A percentile compares a stretch with the other conserved stretches of the same genome.
Evolutionary conservation across 768 basidiomycete genomes (phyloP).

Genomic region (Mycena sanguinolenta): DNA sequence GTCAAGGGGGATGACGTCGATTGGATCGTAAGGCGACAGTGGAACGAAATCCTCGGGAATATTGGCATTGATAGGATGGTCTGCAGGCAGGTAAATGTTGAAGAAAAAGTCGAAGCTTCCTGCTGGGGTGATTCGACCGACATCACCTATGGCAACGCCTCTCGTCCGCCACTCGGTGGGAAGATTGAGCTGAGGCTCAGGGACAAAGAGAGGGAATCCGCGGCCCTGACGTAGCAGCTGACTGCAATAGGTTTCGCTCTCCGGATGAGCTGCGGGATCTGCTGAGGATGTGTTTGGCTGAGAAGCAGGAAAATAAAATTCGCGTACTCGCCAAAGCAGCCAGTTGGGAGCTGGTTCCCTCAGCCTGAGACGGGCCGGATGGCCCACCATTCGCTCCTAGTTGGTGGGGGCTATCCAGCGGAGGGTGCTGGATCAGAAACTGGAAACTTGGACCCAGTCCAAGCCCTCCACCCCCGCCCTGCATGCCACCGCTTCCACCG

Average conservation of each 20-base stretch:
- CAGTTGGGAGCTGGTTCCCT: too few relatives aligned
- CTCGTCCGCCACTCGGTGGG: slow-evolving; percentile 36
- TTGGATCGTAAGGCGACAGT: background rate
- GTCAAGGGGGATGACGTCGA: background rate
- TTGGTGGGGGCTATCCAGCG: too few relatives aligned
- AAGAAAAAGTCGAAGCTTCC: slow-evolving; percentile 51
- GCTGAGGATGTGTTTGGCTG: background rate
- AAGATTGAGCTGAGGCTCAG: slow-evolving; percentile 40
- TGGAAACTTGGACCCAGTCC: too few relatives aligned
- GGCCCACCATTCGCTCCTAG: too few relatives aligned
- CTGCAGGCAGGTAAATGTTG: slow-evolving; percentile 44
- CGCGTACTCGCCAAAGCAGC: too few relatives aligned
- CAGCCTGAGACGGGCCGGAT: too few relatives aligned
- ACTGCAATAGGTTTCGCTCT: background rate
- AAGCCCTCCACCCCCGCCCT: too few relatives aligned
- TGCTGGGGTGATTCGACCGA: slow-evolving; percentile 45
- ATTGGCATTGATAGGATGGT: slow-evolving; percentile 41
- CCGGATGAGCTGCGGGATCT: background rate
- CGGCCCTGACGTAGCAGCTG: slow-evolving; percentile 25
- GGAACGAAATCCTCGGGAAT: slow-evolving; percentile 45
- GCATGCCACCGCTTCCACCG: too few relatives aligned
- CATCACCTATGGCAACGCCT: slow-evolving; percentile 50
- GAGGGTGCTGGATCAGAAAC: too few relatives aligned
- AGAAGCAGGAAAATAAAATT: too few relatives aligned
- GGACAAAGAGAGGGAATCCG: slow-evolving; percentile 49